Evolutionary conservation across 345 rosid genomes (phyloP).

Genomic region (Eucalyptus erythrocorys): DNA sequence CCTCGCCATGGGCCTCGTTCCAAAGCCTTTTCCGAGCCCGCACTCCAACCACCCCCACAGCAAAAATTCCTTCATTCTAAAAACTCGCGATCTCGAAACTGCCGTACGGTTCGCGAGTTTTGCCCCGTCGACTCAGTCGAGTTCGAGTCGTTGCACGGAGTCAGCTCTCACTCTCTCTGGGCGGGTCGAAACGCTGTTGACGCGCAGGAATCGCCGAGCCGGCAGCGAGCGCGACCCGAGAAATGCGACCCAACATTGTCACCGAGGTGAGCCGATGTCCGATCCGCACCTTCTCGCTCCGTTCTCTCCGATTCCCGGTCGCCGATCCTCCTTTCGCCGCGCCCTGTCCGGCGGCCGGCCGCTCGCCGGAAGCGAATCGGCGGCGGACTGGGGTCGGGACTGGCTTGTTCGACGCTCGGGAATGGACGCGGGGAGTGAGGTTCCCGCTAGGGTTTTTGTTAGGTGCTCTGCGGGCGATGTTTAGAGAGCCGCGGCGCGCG

Average conservation of each 20-base stretch:
- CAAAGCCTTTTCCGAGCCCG: neutral
- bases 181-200: neutral
- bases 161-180: neutral
- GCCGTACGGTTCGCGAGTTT: neutral
- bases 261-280: constrained; percentile 26
- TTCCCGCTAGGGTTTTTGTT: neutral
- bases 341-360: neutral
- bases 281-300: neutral
- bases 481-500: neutral
- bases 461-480: neutral
- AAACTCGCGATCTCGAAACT: neutral
- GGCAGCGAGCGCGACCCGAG: neutral
- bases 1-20: neutral
- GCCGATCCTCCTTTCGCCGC: too few relatives aligned
- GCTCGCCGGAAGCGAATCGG: neutral
- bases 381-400: neutral
- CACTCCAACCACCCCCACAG: too few relatives aligned
- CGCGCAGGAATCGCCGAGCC: neutral
- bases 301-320: neutral
- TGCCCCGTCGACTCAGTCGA: neutral
- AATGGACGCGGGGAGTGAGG: neutral
- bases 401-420: neutral
- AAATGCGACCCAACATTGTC: constrained; percentile 37
- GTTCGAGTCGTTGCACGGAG: neutral
- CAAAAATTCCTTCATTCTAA: neutral